phyloP scores from a whole-genome alignment of 352 stramenopile species.

The Phytophthora crassamura region DNA sequence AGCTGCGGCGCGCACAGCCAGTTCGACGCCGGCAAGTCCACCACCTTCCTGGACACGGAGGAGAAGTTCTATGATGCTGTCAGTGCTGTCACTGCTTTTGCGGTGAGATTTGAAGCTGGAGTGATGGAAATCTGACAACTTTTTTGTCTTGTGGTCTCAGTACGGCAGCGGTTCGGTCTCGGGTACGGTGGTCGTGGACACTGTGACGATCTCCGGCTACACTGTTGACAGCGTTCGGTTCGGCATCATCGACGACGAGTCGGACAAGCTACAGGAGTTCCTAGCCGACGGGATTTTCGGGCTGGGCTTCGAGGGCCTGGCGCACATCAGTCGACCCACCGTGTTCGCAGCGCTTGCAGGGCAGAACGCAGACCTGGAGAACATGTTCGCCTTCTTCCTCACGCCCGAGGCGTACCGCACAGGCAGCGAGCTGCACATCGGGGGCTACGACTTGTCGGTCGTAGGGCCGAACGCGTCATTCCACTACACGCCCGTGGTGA shows the following conservation, averaged over 20 bases:
- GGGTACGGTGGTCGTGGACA: slow-evolving; percentile 81
- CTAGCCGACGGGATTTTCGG: slow-evolving; percentile 91
- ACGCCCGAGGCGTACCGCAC: slow-evolving; percentile 74
- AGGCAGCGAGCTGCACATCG: slow-evolving; percentile 84
- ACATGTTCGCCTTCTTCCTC: slow-evolving; percentile 92
- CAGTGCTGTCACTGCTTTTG: slow-evolving; percentile 9
- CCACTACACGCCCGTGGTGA: slow-evolving; percentile 89
- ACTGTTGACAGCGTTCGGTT: slow-evolving; percentile 80
- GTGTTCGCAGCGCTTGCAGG: slow-evolving; percentile 74
- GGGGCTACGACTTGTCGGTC: slow-evolving; percentile 84
- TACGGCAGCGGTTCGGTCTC: slow-evolving; percentile 85
- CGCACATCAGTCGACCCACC: slow-evolving; percentile 87
- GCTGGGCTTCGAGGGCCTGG: slow-evolving; percentile 85
- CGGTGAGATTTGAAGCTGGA: slow-evolving; percentile 5
- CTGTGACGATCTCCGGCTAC: slow-evolving; percentile 72
- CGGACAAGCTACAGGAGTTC: slow-evolving; percentile 78
- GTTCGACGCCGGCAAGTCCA: slow-evolving; percentile 62
- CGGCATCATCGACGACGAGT: slow-evolving; percentile 73
- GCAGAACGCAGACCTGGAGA: slow-evolving; percentile 73
- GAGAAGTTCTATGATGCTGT: slow-evolving; percentile 79
- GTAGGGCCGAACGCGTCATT: slow-evolving; percentile 85
- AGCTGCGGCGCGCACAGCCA: slow-evolving; percentile 62
- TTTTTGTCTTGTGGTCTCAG: slow-evolving; percentile 27
- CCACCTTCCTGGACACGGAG: slow-evolving; percentile 75
- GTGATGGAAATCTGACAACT: slow-evolving; percentile 15